Evolutionary conservation across 2,329 filamentous ascomycete species (phyloP).

Genomic region (Madurella mycetomatis): DNA sequence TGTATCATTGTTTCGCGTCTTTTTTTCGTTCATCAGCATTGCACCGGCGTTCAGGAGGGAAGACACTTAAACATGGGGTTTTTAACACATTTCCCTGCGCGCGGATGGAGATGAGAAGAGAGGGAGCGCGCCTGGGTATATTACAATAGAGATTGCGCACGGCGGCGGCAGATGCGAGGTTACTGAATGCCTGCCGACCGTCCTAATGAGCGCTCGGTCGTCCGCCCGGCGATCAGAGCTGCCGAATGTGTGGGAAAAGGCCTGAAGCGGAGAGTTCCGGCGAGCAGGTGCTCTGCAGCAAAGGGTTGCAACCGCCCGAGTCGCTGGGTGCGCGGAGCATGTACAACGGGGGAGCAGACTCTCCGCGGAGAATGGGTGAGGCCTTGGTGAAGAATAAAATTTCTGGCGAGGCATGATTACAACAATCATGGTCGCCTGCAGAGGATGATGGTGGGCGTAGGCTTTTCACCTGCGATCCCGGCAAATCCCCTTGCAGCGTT

Average conservation of each 20-base stretch:
- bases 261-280: neutral
- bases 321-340: neutral
- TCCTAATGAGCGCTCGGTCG: conserved; percentile 9
- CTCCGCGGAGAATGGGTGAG: neutral
- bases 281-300: neutral
- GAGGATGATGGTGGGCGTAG: neutral
- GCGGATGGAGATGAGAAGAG: neutral
- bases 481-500: neutral
- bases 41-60: conserved; percentile 51
- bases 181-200: neutral
- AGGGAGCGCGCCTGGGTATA: neutral
- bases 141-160: conserved; percentile 10
- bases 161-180: neutral
- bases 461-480: neutral
- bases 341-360: neutral
- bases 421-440: neutral
- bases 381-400: neutral
- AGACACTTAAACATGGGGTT: conserved; percentile 28
- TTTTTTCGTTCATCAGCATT: conserved; percentile 43
- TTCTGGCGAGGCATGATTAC: neutral
- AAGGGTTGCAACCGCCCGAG: too few species aligned
- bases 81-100: neutral
- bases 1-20: conserved; percentile 37
- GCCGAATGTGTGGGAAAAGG: neutral
- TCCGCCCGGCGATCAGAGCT: neutral